Percentiles rank a stretch among this genome's conserved stretches.
phyloP scores from a whole-genome alignment of 2,329 filamentous ascomycete genomes.

The Epicoccum sorghinum region DNA sequence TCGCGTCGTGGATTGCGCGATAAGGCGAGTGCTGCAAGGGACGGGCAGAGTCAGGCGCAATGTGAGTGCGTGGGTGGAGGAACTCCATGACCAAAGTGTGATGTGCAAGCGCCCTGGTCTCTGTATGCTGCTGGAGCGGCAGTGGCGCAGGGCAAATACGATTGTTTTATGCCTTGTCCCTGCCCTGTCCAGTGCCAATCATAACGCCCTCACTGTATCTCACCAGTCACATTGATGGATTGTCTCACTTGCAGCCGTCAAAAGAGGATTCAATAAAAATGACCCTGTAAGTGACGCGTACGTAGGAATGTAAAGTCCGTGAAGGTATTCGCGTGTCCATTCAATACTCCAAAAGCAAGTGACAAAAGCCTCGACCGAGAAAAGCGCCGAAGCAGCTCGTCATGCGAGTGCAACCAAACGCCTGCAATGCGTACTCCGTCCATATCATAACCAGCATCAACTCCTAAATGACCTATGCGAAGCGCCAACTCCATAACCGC shows the following conservation, averaged over 20 bases:
- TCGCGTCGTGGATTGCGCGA: neutral
- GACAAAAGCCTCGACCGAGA: neutral
- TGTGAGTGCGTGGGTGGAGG: neutral
- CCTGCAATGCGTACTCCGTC: conserved; percentile 14
- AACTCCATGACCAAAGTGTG: neutral
- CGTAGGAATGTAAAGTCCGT: conserved; percentile 7
- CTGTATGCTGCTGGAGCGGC: conserved; percentile 5
- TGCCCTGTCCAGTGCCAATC: neutral
- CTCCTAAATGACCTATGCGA: conserved; percentile 2
- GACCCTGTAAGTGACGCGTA: neutral
- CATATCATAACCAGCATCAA: neutral
- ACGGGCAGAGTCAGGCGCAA: neutral
- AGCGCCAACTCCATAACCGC: neutral
- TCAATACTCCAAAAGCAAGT: conserved; percentile 14
- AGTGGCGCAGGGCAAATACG: conserved; percentile 12
- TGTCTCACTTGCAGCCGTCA: neutral
- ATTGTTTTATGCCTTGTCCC: conserved; percentile 3
- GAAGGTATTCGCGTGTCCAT: conserved; percentile 15
- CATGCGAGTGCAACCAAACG: conserved; percentile 8
- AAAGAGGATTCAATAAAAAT: neutral
- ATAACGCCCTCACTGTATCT: neutral
- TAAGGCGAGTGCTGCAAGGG: neutral
- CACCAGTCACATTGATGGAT: neutral
- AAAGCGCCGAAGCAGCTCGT: neutral
- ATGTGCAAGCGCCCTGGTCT: neutral